Percentiles rank a stretch among this genome's conserved stretches.
phyloP scores from a whole-genome alignment of 2,329 filamentous ascomycete species.

The Microdochium trichocladiopsis region DNA sequence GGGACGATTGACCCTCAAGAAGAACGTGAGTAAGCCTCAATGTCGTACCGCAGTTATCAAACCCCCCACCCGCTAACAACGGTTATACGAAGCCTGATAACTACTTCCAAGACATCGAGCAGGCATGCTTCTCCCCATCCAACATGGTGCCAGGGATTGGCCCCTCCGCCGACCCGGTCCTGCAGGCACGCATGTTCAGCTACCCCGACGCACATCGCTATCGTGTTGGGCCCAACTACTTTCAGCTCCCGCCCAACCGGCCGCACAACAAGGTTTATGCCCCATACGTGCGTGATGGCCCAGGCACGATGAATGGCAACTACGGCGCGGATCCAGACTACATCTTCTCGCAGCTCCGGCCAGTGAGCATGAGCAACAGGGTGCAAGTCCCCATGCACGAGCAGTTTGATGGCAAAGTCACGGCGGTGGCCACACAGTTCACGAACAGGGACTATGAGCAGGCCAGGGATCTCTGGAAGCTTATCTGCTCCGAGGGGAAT shows the following conservation, averaged over 20 bases:
- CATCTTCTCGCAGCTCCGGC: too few species aligned
- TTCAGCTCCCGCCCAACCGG: constrained; percentile 56
- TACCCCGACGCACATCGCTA: constrained; percentile 58
- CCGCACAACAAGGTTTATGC: constrained; percentile 35
- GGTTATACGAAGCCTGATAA: too few species aligned
- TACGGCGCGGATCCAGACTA: constrained; percentile 56
- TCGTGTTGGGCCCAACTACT: constrained; percentile 56
- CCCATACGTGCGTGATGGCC: constrained; percentile 68
- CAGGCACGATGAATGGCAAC: constrained; percentile 62
- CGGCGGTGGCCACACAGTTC: too few species aligned
- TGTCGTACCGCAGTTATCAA: too few species aligned
- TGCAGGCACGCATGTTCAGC: constrained; percentile 53
- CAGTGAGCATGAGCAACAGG: too few species aligned
- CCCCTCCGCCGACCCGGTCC: constrained; percentile 54
- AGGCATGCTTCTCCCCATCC: constrained; percentile 58
- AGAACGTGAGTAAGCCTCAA: constrained; percentile 51
- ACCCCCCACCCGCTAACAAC: too few species aligned
- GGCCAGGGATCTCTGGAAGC: constrained; percentile 11
- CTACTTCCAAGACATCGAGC: constrained; percentile 65
- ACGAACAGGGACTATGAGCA: constrained; percentile 36
- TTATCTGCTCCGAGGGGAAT: too few species aligned
- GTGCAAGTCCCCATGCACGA: too few species aligned
- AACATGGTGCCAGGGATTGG: constrained; percentile 58
- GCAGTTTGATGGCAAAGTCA: too few species aligned
- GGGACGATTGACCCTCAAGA: constrained; percentile 57